Base-by-base conservation (phyloP, 345 rosid species). In the Populus nigra region DNA sequence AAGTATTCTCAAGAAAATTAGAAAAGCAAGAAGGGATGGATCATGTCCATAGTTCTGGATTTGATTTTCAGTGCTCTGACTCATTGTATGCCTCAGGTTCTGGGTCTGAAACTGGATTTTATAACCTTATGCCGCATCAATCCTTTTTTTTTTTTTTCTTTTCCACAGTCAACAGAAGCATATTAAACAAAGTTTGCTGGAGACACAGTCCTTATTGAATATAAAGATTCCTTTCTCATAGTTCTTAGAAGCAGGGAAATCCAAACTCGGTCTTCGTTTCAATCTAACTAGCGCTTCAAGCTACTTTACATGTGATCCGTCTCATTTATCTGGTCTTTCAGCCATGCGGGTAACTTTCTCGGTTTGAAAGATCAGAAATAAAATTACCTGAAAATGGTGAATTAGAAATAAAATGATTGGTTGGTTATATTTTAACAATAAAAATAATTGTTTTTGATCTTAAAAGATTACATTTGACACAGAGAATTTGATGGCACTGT, bases 381-480 rank as follows among this genome's bases (percentile, higher is more conserved):
- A 8, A 39, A 2, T 41, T 12, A 41, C 11, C 11, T 0, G 3
- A 41, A 41, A 41, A 41, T 41, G 0, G 0, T 39, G 13, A 41
- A 10, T 33, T 4, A 9, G 0, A 41, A 10, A 41, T 9, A 9
- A 41, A 41, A 3, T 41, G 0, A 2, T 10, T 41, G 13, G 3
- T 41, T 41, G 3, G 0, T 0, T 0, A 9, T 41, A 9, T 8
- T 41, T 41, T 0, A 10, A 41, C 0, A 41, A 41, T 3, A 41
- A 41, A 10, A 41, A 41, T 2, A 0, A 9, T 41, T 0, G 3
- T 0, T 41, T 0, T 41, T 41, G 0, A 2, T 41, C 3, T 41
- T 0, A 11, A 9, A 41, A 11, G 12, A 0, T 41, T 2, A 41
- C 12, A 9, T 2, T 41, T 3, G 0, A 9, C 3, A 0, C 0